Base-by-base conservation (phyloP, 1,284 basidiomycete species). In the Cerioporus squamosus region DNA sequence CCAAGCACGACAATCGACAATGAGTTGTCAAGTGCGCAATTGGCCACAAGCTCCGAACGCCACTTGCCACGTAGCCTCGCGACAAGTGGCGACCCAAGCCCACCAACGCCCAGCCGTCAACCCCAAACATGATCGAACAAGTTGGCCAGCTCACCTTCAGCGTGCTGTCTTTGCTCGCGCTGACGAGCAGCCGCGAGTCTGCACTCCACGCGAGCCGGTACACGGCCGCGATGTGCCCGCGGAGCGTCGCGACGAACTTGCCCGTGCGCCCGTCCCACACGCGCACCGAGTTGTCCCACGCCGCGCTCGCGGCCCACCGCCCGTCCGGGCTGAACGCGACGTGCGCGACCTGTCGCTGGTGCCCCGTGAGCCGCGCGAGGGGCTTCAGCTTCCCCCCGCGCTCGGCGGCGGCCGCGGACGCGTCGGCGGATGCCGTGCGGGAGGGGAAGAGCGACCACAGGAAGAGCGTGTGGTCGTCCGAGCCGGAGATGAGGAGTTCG, bases 321-420 rank as follows among this genome's bases (percentile, higher is more conserved):
- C 95, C 96, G 74, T 99, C 95, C 0, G 97, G 96, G 36, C 93
- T 95, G 75, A 99, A 99, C 1, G 88, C 90, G 51, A 98, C 97
- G 71, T 99, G 97, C 53, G 94, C 91, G 47, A 98, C 89, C 72
- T 98, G 95, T 53, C 95, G 90, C 72, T 98, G 96, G 75, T 99
- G 97, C 0, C 97, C 97, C 0, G 94, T 97, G 14, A 99, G 78
- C 18, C 96, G 84, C 3, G 93, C 86, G 14, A 97, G 64, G 1
- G 96, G 94, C 71, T 98, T 98, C 64, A 90, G 90, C 72, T 86
- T 87, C 15, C 81, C 77, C 2, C 74, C 74, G 9, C 74, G 70
- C 23, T 72, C 72, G 14, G 70, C 72, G 0, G 77, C 73, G 5
- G 67, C 64, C 18, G 67, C 70, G 4, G 71, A 64, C 2, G 75